Evolutionary conservation across 257 asterid species (phyloP), one percentile per base, ranked within the genome.

Genomic region (Vinca minor): DNA sequence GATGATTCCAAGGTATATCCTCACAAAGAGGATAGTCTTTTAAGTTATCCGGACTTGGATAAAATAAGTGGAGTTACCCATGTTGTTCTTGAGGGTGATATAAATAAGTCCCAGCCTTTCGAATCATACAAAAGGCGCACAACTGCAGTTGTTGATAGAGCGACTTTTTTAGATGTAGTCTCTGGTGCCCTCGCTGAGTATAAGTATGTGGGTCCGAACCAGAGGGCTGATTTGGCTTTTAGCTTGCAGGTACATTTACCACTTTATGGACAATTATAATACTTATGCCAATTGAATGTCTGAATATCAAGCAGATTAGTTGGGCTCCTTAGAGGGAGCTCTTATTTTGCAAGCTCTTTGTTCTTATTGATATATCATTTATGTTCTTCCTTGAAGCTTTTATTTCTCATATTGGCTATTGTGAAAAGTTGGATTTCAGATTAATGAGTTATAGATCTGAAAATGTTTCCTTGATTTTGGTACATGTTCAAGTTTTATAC

Each of bases 181-280:
- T 87, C 94, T 57, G 85, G 84, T 71, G 94, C 95, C 64, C 96
- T 93, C 70, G 78, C 94, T 0, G 97, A 89, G 73, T 93, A 93
- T 81, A 93, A 93, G 81, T 93, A 89, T 72, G 82, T 93, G 69
- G 98, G 97, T 45, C 95, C 90, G 55, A 84, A 93, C 71, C 98
- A 93, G 80, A 87, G 97, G 88, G 96, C 87, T 74, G 97, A 93
- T 73, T 78, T 93, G 75, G 68, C n/a, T 76, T 58, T 76, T 84
- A 64, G 98, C 98, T 77, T 93, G 97, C 95, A 89, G 97, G 98
- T 93, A 86, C 4, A 36, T 29, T 28, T 56, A 21, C 52, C 48
- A n/a, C 39, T 28, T 65, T 44, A 67, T n/a, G 60, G 41, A 45
- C 59, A 69, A 56, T 5, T 59, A 12, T 47, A 46, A 20, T 17